phyloP scores from a whole-genome alignment of 2,329 filamentous ascomycete species.

The Lachnellula subtilissima region DNA sequence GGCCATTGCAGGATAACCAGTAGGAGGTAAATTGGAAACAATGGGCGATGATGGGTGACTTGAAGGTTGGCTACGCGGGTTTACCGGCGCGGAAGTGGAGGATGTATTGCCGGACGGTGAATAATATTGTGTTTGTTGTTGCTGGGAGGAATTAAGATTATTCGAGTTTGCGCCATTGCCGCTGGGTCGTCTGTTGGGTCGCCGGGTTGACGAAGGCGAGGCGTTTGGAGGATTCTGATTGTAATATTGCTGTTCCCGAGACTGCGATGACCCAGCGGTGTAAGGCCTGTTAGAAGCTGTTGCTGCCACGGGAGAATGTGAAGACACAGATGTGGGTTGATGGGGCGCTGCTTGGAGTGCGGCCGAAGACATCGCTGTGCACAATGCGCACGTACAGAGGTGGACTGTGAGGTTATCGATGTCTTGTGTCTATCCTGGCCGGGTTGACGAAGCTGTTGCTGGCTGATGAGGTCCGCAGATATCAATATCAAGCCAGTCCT shows the following conservation, averaged over 20 bases:
- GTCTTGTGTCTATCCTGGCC: background rate
- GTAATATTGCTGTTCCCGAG: conserved; percentile 49
- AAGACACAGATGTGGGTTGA: conserved; percentile 43
- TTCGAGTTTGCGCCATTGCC: conserved; percentile 40
- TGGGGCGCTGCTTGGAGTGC: conserved; percentile 57
- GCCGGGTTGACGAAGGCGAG: conserved; percentile 46
- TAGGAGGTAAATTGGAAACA: conserved; percentile 40
- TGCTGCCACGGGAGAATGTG: conserved; percentile 43
- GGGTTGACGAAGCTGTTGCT: background rate
- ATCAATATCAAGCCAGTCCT: background rate
- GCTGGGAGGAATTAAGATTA: conserved; percentile 15
- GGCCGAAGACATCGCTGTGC: conserved; percentile 56
- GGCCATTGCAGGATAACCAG: conserved; percentile 28
- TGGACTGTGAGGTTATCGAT: conserved; percentile 9
- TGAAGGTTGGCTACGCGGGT: conserved; percentile 26
- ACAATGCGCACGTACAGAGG: conserved; percentile 15
- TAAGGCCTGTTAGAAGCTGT: conserved; percentile 49
- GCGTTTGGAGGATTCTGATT: conserved; percentile 32
- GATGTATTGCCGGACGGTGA: conserved; percentile 19
- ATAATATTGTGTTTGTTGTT: conserved; percentile 26
- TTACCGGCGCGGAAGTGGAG: conserved; percentile 15
- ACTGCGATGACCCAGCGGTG: conserved; percentile 48
- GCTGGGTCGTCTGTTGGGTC: conserved; percentile 49
- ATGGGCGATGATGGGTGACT: conserved; percentile 32
- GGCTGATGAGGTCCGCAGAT: background rate